Evolutionary conservation across 2,329 filamentous ascomycete species (phyloP).

Genomic region (Colletotrichum eleusines): DNA sequence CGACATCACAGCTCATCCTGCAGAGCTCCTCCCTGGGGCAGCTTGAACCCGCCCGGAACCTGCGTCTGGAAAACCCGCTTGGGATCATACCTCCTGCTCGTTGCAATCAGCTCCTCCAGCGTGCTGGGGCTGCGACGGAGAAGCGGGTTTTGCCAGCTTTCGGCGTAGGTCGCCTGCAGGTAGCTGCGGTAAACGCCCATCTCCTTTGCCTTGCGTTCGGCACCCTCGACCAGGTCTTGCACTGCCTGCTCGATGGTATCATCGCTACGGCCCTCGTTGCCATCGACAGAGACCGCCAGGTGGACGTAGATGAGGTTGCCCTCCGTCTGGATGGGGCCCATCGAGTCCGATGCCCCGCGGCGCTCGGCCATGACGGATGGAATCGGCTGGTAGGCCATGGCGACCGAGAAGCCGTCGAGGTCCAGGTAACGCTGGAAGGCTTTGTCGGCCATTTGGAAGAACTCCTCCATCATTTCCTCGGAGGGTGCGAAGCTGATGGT

Average conservation of each 20-base stretch:
- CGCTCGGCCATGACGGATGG: slow-evolving; percentile 17
- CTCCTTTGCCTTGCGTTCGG: slow-evolving; percentile 3
- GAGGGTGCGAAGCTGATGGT: slow-evolving; percentile 27
- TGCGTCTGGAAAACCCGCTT: slow-evolving; percentile 16
- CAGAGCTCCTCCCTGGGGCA: neutral
- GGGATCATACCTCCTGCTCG: slow-evolving; percentile 31
- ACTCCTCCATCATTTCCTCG: slow-evolving; percentile 18
- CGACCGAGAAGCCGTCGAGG: slow-evolving; percentile 13
- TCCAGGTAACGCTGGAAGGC: neutral
- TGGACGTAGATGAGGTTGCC: slow-evolving; percentile 25
- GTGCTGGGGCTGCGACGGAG: slow-evolving; percentile 3
- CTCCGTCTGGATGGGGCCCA: slow-evolving; percentile 10
- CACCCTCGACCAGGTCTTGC: neutral
- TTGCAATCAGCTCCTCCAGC: slow-evolving; percentile 7
- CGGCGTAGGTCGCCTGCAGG: slow-evolving; percentile 17
- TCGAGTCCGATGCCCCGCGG: neutral
- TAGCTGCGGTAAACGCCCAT: slow-evolving; percentile 11
- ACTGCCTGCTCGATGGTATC: neutral
- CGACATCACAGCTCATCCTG: too few species aligned
- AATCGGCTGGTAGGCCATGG: slow-evolving; percentile 26
- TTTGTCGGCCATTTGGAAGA: slow-evolving; percentile 22
- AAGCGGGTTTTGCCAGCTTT: slow-evolving; percentile 30
- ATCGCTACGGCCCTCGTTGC: neutral
- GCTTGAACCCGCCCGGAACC: slow-evolving; percentile 32
- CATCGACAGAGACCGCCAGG: neutral